These are phyloP conservation scores for Aspergillus fumigatus DNA, from an alignment of 2,329 filamentous ascomycete species.

Conservation along the genomic window DNA sequence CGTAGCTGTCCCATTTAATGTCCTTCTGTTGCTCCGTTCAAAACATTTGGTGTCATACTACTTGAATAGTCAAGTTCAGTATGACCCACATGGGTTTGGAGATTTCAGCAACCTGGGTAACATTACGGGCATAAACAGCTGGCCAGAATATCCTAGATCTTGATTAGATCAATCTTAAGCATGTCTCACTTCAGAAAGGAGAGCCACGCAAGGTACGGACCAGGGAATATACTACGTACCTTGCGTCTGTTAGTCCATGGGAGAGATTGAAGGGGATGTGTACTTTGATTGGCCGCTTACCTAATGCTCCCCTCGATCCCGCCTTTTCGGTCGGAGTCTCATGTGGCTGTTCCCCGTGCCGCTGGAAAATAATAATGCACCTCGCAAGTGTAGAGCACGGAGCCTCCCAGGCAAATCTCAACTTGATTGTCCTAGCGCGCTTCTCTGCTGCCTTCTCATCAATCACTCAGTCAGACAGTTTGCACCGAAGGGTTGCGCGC, in stretches of 20 bases:
- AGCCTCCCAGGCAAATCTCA: neutral
- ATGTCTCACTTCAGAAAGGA: neutral
- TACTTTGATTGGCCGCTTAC: constrained; percentile 17
- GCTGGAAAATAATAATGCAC: constrained; percentile 7
- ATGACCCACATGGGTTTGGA: too few species aligned
- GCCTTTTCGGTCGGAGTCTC: constrained; percentile 17
- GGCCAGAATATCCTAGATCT: neutral
- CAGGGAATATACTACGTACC: neutral
- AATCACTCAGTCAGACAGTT: neutral
- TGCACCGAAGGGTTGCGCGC: neutral
- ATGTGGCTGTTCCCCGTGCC: constrained; percentile 31
- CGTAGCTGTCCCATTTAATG: too few species aligned
- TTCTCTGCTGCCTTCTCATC: neutral
- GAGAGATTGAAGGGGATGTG: constrained; percentile 1
- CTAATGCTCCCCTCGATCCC: constrained; percentile 23
- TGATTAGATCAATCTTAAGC: neutral
- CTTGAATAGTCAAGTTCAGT: too few species aligned
- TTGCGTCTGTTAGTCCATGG: neutral
- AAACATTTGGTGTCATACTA: neutral
- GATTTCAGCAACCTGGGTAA: neutral
- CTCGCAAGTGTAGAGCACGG: neutral
- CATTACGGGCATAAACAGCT: too few species aligned
- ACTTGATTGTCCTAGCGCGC: neutral
- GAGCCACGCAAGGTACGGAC: neutral
- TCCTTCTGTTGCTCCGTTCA: too few species aligned